These are phyloP conservation scores for Sclerotinia borealis DNA, from an alignment of 2,329 filamentous ascomycete genomes.

Conservation along the genomic window DNA sequence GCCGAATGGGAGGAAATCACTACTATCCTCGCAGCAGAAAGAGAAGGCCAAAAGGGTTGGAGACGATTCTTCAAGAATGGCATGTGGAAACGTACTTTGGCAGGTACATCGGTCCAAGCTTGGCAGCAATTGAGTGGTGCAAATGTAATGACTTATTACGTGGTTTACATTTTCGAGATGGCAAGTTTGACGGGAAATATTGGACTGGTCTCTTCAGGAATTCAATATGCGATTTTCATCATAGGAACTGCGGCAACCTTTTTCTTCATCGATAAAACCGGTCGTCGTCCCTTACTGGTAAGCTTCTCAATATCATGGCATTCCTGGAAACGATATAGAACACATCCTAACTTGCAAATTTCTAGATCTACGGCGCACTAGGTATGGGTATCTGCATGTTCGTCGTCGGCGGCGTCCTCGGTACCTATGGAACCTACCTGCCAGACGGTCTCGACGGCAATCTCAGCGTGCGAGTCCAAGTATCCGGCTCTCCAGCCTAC, in stretches of 20 bases:
- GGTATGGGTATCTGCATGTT: conserved; percentile 41
- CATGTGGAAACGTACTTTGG: conserved; percentile 48
- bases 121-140: conserved; percentile 26
- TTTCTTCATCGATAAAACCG: conserved; percentile 27
- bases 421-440: conserved; percentile 36
- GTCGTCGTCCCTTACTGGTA: conserved; percentile 8
- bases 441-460: conserved; percentile 41
- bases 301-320: not conserved
- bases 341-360: conserved; percentile 20
- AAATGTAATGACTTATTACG: conserved; percentile 33
- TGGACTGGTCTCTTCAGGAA: conserved; percentile 28
- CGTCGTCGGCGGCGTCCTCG: conserved; percentile 41
- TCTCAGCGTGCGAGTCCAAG: conserved; percentile 47
- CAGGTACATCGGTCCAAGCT: conserved; percentile 14
- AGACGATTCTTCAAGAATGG: conserved; percentile 41
- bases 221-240: conserved; percentile 28
- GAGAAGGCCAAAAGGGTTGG: conserved; percentile 31
- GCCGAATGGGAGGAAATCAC: conserved; percentile 52
- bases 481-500: conserved; percentile 48
- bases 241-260: conserved; percentile 20
- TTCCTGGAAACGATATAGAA: not conserved
- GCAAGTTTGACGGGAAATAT: conserved; percentile 34
- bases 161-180: conserved; percentile 37
- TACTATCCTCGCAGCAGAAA: conserved; percentile 32
- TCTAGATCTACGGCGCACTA: conserved; percentile 35